Conservation (phyloP, 164 flowering plant species). For the Dillenia turbinata region DNA sequence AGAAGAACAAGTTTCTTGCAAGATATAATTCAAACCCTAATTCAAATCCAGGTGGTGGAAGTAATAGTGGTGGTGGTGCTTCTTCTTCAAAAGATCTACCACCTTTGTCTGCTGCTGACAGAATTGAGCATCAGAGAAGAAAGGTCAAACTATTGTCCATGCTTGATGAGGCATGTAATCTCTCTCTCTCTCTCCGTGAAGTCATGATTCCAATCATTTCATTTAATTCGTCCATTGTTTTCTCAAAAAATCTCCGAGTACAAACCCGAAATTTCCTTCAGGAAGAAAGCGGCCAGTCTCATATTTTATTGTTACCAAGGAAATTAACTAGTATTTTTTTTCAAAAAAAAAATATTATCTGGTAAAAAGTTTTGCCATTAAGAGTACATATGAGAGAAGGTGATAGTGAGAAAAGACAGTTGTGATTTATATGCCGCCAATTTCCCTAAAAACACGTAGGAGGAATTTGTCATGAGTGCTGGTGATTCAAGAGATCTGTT, state of each 20-base stretch:
- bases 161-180: slow-evolving; percentile 86
- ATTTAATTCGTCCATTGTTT: not conserved
- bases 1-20: slow-evolving; percentile 34
- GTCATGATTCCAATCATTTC: slow-evolving; percentile 3
- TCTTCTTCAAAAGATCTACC: slow-evolving; percentile 50
- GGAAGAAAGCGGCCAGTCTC: too few relatives aligned
- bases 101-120: slow-evolving; percentile 64
- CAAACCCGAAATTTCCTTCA: too few relatives aligned
- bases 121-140: slow-evolving; percentile 78
- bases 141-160: slow-evolving; percentile 80
- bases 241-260: too few relatives aligned
- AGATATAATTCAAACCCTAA: slow-evolving; percentile 43
- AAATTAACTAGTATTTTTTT: too few relatives aligned
- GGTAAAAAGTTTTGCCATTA: too few relatives aligned
- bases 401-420: slow-evolving; percentile 14
- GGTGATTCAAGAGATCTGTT: slow-evolving; percentile 7
- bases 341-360: too few relatives aligned
- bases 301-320: too few relatives aligned
- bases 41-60: slow-evolving; percentile 21
- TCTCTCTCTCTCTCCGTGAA: slow-evolving; percentile 17
- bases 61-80: slow-evolving; percentile 26
- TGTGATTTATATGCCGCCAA: slow-evolving; percentile 15
- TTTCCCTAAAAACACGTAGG: slow-evolving; percentile 8
- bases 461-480: slow-evolving; percentile 10
- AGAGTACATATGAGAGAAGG: too few relatives aligned